Conservation (phyloP, 805 yeast genomes). For the Wickerhamiella shivajii region DNA sequence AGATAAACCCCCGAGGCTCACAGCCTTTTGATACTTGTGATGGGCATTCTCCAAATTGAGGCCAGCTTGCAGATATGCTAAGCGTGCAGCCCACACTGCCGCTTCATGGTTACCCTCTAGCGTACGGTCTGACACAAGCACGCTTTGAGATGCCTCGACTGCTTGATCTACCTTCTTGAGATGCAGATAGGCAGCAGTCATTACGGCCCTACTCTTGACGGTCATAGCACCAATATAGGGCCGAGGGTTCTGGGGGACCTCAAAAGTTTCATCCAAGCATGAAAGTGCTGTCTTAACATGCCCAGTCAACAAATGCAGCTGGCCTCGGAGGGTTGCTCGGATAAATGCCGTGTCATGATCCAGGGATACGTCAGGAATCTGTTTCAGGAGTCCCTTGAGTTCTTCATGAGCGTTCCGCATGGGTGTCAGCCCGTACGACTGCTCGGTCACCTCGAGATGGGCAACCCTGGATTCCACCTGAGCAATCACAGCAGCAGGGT, state of each 20-base stretch:
- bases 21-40: not conserved
- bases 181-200: slow-evolving; percentile 4
- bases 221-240: slow-evolving; percentile 8
- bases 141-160: slow-evolving; percentile 2
- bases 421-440: slow-evolving; percentile 1
- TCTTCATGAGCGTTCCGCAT: no score
- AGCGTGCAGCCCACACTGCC: slow-evolving; percentile 9
- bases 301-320: slow-evolving; percentile 1
- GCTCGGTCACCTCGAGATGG: not conserved
- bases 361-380: no score
- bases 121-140: slow-evolving; percentile 6
- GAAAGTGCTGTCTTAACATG: not conserved
- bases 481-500: slow-evolving; percentile 1
- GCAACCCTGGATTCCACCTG: slow-evolving; percentile 2
- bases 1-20: not conserved
- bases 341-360: slow-evolving; percentile 1
- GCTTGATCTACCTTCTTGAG: slow-evolving; percentile 2
- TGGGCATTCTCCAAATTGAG: not conserved
- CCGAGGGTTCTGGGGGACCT: not conserved
- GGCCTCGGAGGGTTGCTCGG: slow-evolving; percentile 1
- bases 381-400: not conserved
- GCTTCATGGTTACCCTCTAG: slow-evolving; percentile 9
- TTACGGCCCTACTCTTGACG: slow-evolving; percentile 8
- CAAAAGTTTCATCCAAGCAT: not conserved
- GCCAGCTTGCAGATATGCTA: not conserved